Evolutionary conservation across 257 asterid species (phyloP), one percentile per base, ranked within the genome.

Genomic region (Mentha longifolia): DNA sequence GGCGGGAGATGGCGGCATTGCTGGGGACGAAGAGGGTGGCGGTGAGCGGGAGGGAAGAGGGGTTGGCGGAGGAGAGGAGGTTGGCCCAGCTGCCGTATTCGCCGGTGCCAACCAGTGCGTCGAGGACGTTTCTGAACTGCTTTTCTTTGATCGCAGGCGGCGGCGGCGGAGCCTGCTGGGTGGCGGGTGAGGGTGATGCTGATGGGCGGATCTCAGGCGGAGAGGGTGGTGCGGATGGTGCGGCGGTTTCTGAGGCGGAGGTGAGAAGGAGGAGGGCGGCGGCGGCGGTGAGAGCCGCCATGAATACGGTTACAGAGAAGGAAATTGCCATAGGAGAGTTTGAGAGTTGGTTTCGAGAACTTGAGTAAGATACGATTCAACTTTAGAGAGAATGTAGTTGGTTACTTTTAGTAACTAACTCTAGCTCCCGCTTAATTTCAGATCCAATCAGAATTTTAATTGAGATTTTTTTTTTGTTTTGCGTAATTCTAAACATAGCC

Each of bases 31-130:
- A n/a, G n/a, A n/a, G n/a, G n/a, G n/a, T n/a, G n/a, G n/a, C n/a
- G n/a, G n/a, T n/a, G n/a, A n/a, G n/a, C n/a, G n/a, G n/a, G n/a
- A n/a, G n/a, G n/a, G n/a, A 25, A 5, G 85, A 79, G 6, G 92
- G 58, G 70, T 87, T 78, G 70, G 89, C 37, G 42, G 83, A 52
- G 55, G 7, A 89, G 79, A n/a, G n/a, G 13, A 85, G 50, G 73
- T 81, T 82, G 3, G 82, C 85, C 95, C 95, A 89, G 1, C 85
- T 87, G 13, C 85, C 82, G 69, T 83, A 87, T 69, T 82, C 86
- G 16, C 88, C 90, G 8, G 83, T 83, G 25, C 88, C 88, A 0
- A 85, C 73, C 37, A 89, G 76, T 0, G 93, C 89, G 77, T 85
- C 85, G 57, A 87, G 57, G 57, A 89, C 77, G 82, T 82, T 82